Evolutionary conservation across 129 eudicot genomes (phyloP), one percentile per base, ranked within the genome.

Genomic region (Artemisia annua): DNA sequence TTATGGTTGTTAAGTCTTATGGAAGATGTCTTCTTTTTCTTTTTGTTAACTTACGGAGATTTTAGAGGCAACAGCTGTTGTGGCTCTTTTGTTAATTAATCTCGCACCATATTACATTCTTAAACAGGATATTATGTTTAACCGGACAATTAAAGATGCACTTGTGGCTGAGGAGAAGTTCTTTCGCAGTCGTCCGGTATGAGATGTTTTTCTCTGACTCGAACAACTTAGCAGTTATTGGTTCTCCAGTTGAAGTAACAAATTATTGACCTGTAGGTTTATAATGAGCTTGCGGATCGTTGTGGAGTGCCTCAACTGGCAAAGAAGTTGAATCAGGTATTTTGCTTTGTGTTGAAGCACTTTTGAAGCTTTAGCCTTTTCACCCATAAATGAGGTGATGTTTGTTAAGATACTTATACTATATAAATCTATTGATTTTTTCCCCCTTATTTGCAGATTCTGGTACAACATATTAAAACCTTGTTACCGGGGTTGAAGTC

Each of bases 291-390:
- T 83, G 93, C 96, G 50, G 99, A 95, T 75, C 88, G 91, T 55
- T 95, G 99, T 75, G 99, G 99, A 13, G 86, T 95, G 50, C 96
- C 96, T 35, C 99, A 95, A 77, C 72, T 95, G 83, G 99, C 99
- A 46, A 95, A 91, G 78, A 95, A 95, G 75, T 74, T 95, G 81
- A 95, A 95, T 74, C 97, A 90, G 97, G 99, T 95, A 86, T 44
- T 51, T 43, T 68, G 17, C 43, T 5, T 60, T 43, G 15, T 22
- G 32, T 39, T 59, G 20, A 26, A 39, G 46, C 46, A 39, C 10
- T 39, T 39, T 7, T 7, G 46, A 39, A 39, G 46, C 46, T 39
- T 39, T 39, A 39, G 46, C 11, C 11, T 18, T 11, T 62, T 61
- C 50, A 13, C 19, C 3, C 66, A 35, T 69, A 11, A 6, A 19